Evolutionary conservation across 2,329 filamentous ascomycete species (phyloP), one percentile per base, ranked within the genome.

Genomic region (Bipolaris bicolor): DNA sequence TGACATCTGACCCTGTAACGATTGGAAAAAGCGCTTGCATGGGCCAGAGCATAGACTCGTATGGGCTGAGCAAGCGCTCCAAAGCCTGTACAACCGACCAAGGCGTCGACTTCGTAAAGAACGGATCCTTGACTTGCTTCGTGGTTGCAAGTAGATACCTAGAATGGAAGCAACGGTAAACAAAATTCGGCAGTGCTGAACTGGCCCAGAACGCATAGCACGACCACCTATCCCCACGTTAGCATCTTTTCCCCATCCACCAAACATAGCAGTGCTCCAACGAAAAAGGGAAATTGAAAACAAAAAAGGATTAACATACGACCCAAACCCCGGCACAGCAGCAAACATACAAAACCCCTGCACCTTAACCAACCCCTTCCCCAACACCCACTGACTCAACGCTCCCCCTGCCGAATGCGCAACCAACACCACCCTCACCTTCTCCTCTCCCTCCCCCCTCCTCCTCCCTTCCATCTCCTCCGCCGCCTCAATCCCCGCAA

Each of bases 391-490:
- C 67, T 86, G 84, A 45, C 76, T 72, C 49, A 85, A 66, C 0
- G 81, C 82, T 5, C 80, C 83, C 5, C 83, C 83, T 45, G 79
- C 80, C 3, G 81, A 84, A 69, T 85, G 83, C 3, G 80, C 82
- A 1, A 83, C 76, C 7, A 85, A 74, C 56, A 77, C 66, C 1
- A 81, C 79, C 58, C 77, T 77, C 1, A 63, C 59, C n/a, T 57
- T 66, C 54, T 63, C 20, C 54, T 63, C 20, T 20, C 20, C 62
- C 7, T 54, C 6, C n/a, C 57, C 57, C 16, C 54, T 58, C 41
- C 60, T 44, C 49, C 62, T 57, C 7, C 75, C 76, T 65, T 79
- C 79, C 20, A 67, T 15, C 41, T 51, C 51, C 50, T 75, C 67
- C 26, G 65, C 73, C 16, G 65, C 52, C 16, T 73, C 63, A 37